Base-by-base conservation (phyloP, 2,329 filamentous ascomycete genomes). In the Phoma sp. region DNA sequence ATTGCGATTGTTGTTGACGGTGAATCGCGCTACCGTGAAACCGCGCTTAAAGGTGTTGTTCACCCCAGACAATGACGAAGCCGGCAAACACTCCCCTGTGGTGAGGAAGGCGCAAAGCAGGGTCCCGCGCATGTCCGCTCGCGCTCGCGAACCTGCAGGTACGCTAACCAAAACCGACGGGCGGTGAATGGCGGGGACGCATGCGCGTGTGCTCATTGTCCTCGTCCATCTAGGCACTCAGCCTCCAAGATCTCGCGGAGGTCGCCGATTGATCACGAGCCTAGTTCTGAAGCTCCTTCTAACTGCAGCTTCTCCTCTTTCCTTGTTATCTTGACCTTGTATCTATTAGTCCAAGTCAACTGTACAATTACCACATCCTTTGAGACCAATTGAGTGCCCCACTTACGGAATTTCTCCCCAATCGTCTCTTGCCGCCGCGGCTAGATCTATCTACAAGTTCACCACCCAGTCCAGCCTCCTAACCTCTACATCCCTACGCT, bases 241-340 rank as follows among this genome's bases (percentile, higher is more conserved):
- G 51, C 39, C 51, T 61, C 59, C 54, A 42, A 57, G 38, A 42
- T 52, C 57, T 30, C 42, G 60, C 64, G 68, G 66, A 71, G 61
- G 47, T 67, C 67, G 65, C 71, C 68, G 69, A 64, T 61, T 23
- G 66, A 42, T 69, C 68, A 73, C 67, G 66, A 72, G 71, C 62
- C 65, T 66, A 58, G 61, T 56, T 56, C 54, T 53, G 34, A 43
- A 64, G 50, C 56, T 55, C 50, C 49, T 49, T 53, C 57, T 37
- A 47, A 42, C 53, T 56, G 47, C 59, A 54, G 50, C 50, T 53
- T 48, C 55, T 60, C 56, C 58, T 61, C 51, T 60, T 39, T 61
- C 38, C 34, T 38, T 53, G 49, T 59, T 65, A 61, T 65, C 65
- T 61, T 40, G 37, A 53, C 32, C 15, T 53, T 52, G 33, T 56